phyloP scores from a whole-genome alignment of 768 basidiomycete species.

The Tylopilus intermedius region DNA sequence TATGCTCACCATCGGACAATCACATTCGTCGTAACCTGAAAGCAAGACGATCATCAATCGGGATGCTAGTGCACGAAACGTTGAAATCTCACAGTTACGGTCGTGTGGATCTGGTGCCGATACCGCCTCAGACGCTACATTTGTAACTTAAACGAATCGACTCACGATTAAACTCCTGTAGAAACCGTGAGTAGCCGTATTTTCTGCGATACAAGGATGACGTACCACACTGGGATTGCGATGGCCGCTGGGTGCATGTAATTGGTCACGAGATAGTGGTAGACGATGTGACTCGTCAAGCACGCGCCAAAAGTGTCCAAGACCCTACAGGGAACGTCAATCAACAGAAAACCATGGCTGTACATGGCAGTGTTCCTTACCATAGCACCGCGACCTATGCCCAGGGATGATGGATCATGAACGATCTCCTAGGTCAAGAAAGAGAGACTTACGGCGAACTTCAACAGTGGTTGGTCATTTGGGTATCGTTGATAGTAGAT shows the following conservation, averaged over 20 bases:
- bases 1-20: constrained; percentile 38
- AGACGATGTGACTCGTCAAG: constrained; percentile 51
- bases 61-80: background rate
- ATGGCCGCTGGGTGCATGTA: constrained; percentile 46
- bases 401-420: constrained; percentile 24
- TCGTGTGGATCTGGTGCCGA: constrained; percentile 45
- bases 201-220: background rate
- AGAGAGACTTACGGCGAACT: constrained; percentile 33
- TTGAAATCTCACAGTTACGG: constrained; percentile 42
- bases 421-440: too few relatives aligned
- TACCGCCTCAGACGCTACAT: background rate
- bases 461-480: constrained; percentile 33
- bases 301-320: constrained; percentile 55
- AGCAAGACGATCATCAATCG: background rate
- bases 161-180: constrained; percentile 51
- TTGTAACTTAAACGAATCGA: background rate
- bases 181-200: background rate
- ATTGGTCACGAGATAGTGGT: constrained; percentile 54
- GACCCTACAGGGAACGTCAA: constrained; percentile 19
- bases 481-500: constrained; percentile 42
- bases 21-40: constrained; percentile 46
- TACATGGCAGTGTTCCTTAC: background rate
- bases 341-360: background rate
- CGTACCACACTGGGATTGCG: constrained; percentile 41
- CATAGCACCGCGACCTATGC: constrained; percentile 23